A percentile compares a stretch with the other conserved stretches of the same genome.
These are phyloP conservation scores for Aspergillus neotritici DNA, from an alignment of 2,329 filamentous ascomycete genomes.

Conservation along the genomic window DNA sequence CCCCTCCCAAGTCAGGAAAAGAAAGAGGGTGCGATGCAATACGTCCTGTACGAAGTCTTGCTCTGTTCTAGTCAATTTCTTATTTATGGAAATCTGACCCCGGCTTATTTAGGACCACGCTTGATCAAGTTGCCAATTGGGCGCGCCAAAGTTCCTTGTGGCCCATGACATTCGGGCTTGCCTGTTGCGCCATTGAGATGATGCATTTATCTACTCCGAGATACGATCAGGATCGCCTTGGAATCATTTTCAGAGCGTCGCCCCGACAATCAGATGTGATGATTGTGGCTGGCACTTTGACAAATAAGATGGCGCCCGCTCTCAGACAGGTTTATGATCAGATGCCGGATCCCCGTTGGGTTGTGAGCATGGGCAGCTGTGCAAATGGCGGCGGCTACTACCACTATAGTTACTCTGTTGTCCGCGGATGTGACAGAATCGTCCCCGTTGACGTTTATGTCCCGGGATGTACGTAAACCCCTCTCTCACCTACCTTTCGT, in stretches of 20 bases:
- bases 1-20: conserved; percentile 47
- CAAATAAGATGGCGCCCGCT: conserved; percentile 94
- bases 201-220: conserved; percentile 88
- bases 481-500: conserved; percentile 4
- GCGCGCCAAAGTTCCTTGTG: conserved; percentile 79
- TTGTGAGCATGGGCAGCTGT: conserved; percentile 78
- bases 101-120: conserved; percentile 31
- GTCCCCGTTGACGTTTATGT: conserved; percentile 82
- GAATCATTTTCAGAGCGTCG: conserved; percentile 85
- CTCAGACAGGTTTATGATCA: conserved; percentile 89
- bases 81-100: conserved; percentile 6
- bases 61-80: neutral
- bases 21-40: conserved; percentile 49
- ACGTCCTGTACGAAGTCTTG: conserved; percentile 39
- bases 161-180: conserved; percentile 89
- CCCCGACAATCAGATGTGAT: conserved; percentile 86
- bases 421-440: conserved; percentile 70
- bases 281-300: conserved; percentile 88
- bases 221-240: conserved; percentile 83
- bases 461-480: conserved; percentile 63
- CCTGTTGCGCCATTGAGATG: conserved; percentile 89
- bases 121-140: conserved; percentile 79
- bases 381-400: conserved; percentile 85
- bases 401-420: conserved; percentile 78
- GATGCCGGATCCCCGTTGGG: conserved; percentile 91